phyloP scores from a whole-genome alignment of 306 rosid species.

The Oemleria cerasiformis region DNA sequence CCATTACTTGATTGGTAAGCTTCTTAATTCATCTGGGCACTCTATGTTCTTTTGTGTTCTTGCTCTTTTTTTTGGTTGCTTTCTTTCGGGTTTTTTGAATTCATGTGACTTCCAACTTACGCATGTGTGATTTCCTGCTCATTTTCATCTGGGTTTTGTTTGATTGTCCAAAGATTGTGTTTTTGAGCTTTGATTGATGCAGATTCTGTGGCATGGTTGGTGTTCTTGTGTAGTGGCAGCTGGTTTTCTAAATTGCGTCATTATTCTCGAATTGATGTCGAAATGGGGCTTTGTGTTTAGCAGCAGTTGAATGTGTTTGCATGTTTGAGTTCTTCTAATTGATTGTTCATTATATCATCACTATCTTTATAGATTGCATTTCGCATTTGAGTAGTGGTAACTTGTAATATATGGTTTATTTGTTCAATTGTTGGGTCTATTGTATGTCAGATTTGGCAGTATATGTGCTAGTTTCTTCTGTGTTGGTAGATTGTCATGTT shows the following conservation, averaged over 20 bases:
- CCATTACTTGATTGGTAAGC: constrained; percentile 52
- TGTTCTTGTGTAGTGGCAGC: constrained; percentile 30
- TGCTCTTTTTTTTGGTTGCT: constrained; percentile 28
- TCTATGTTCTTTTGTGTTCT: constrained; percentile 16
- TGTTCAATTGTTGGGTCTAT: constrained; percentile 20
- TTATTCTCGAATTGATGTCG: constrained; percentile 29
- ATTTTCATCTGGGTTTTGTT: constrained; percentile 26
- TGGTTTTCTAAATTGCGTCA: constrained; percentile 31
- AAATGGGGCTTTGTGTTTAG: constrained; percentile 42
- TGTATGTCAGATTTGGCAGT: constrained; percentile 12
- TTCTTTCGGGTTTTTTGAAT: constrained; percentile 22
- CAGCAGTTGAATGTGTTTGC: constrained; percentile 47
- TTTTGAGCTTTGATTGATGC: constrained; percentile 33
- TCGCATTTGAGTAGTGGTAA: constrained; percentile 21
- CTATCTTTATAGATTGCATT: constrained; percentile 26
- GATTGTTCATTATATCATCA: constrained; percentile 27
- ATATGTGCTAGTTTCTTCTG: constrained; percentile 1
- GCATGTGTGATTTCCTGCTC: constrained; percentile 23
- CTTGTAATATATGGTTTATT: constrained; percentile 24
- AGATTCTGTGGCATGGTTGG: constrained; percentile 4
- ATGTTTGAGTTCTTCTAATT: constrained; percentile 31
- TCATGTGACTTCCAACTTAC: constrained; percentile 37
- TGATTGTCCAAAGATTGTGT: constrained; percentile 22
- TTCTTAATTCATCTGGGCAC: constrained; percentile 35
- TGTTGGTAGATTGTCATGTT: not conserved